These are phyloP conservation scores for Glutinoglossum americanum DNA, from an alignment of 495 filamentous ascomycete species.

Conservation along the genomic window DNA sequence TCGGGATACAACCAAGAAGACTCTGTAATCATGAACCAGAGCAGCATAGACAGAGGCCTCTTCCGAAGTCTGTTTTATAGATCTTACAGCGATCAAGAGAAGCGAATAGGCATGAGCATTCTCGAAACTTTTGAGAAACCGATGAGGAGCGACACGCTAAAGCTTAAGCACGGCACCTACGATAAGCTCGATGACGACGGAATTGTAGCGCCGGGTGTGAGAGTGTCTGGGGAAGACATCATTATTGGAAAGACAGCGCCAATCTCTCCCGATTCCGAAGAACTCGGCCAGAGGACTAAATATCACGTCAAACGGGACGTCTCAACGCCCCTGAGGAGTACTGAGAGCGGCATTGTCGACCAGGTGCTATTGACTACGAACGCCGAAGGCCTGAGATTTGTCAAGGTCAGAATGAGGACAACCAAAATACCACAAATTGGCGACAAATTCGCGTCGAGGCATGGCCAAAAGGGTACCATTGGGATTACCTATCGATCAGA, in stretches of 20 bases:
- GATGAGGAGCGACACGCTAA: slow-evolving; percentile 62
- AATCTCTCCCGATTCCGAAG: slow-evolving; percentile 75
- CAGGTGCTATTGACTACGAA: slow-evolving; percentile 84
- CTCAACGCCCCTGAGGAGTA: slow-evolving; percentile 82
- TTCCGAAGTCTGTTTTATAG: slow-evolving; percentile 98
- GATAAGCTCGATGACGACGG: slow-evolving; percentile 96
- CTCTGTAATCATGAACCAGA: slow-evolving; percentile 99
- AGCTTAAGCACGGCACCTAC: slow-evolving; percentile 86
- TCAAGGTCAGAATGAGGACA: slow-evolving; percentile 91
- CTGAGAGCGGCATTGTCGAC: slow-evolving; percentile 91
- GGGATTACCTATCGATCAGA: slow-evolving; percentile 94
- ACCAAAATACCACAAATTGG: slow-evolving; percentile 98
- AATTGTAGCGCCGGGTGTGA: slow-evolving; percentile 74
- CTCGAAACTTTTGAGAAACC: slow-evolving; percentile 93
- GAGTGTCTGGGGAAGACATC: slow-evolving; percentile 93
- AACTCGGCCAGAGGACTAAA: slow-evolving; percentile 78
- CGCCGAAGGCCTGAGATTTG: slow-evolving; percentile 70
- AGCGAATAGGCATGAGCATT: slow-evolving; percentile 71
- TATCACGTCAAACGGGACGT: slow-evolving; percentile 83
- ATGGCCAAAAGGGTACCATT: slow-evolving; percentile 98
- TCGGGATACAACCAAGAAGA: slow-evolving; percentile 99
- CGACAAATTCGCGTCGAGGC: slow-evolving; percentile 96
- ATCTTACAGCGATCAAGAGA: slow-evolving; percentile 88
- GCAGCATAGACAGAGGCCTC: slow-evolving; percentile 86
- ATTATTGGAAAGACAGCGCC: slow-evolving; percentile 98